Evolutionary conservation across 208 protist species (phyloP).

Genomic region (Acanthamoeba quina): DNA sequence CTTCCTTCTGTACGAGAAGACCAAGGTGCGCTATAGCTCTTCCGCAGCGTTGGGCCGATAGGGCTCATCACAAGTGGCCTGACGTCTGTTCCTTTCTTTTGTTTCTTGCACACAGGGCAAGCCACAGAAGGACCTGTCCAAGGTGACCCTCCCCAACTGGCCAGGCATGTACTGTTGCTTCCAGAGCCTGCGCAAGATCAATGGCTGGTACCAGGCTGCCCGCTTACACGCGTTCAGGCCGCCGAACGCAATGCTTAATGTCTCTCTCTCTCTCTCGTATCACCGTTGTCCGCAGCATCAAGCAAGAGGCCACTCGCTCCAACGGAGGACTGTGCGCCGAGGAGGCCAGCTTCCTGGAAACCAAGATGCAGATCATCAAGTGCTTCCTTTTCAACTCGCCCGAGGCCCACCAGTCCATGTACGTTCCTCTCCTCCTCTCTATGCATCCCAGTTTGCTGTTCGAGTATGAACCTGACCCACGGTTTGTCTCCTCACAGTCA

Average conservation of each 20-base stretch:
- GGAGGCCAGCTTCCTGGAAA: constrained; percentile 27
- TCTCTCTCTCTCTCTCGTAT: neutral
- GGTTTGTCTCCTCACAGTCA: neutral
- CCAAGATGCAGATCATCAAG: constrained; percentile 60
- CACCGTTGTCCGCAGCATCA: neutral
- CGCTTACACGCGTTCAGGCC: neutral
- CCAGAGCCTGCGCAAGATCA: constrained; percentile 59
- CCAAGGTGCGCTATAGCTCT: neutral
- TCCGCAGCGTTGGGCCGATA: neutral
- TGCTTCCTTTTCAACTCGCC: constrained; percentile 57
- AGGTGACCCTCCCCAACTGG: constrained; percentile 56
- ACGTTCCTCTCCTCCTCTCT: neutral
- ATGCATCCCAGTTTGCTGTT: neutral
- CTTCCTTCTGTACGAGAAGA: constrained; percentile 35
- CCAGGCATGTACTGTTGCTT: constrained; percentile 61
- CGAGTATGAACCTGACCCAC: too few species aligned
- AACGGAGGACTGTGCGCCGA: constrained; percentile 1
- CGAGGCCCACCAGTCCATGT: constrained; percentile 54
- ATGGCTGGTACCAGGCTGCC: neutral
- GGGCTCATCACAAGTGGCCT: too few species aligned
- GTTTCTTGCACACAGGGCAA: neutral
- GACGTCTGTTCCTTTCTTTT: neutral
- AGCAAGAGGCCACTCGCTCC: neutral
- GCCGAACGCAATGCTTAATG: neutral
- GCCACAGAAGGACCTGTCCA: constrained; percentile 58